phyloP scores from a whole-genome alignment of 2,329 filamentous ascomycete species.

The Pseudocercospora pini-densiflorae region DNA sequence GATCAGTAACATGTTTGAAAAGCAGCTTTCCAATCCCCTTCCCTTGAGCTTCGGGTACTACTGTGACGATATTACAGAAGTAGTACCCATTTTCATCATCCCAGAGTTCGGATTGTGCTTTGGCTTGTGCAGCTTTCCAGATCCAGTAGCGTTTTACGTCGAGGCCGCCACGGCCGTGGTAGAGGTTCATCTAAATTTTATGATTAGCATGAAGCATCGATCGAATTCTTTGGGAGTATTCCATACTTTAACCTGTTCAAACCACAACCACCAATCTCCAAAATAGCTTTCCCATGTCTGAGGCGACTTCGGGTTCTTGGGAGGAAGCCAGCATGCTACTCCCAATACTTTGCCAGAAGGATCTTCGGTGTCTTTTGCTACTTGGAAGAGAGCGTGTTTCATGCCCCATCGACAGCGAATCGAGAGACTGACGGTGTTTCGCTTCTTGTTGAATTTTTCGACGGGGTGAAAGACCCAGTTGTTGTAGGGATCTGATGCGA shows the following conservation, averaged over 20 bases:
- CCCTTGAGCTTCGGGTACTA: conserved; percentile 67
- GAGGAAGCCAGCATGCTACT: conserved; percentile 73
- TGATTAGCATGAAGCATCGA: no score
- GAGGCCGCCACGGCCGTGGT: conserved; percentile 70
- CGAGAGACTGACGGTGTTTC: conserved; percentile 66
- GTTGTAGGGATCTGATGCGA: conserved; percentile 70
- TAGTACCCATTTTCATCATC: conserved; percentile 70
- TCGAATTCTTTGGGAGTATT: background rate
- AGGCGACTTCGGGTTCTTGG: conserved; percentile 50
- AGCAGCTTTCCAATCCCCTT: conserved; percentile 68
- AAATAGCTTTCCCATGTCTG: conserved; percentile 66
- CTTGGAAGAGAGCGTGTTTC: conserved; percentile 69
- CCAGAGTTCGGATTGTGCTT: conserved; percentile 67
- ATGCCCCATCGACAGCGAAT: conserved; percentile 74
- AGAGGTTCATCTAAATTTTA: conserved; percentile 61
- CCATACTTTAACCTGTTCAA: conserved; percentile 59
- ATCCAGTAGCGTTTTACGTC: conserved; percentile 68
- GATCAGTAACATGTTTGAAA: conserved; percentile 65
- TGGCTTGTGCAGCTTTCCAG: conserved; percentile 70
- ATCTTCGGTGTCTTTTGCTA: conserved; percentile 62
- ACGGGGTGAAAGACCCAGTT: conserved; percentile 63
- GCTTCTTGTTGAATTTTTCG: conserved; percentile 56
- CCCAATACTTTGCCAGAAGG: conserved; percentile 61
- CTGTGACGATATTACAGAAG: conserved; percentile 76
- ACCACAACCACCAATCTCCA: conserved; percentile 64